Base-by-base conservation (phyloP, 1,139 yeast genomes). In the Suhomyces terraborum region DNA sequence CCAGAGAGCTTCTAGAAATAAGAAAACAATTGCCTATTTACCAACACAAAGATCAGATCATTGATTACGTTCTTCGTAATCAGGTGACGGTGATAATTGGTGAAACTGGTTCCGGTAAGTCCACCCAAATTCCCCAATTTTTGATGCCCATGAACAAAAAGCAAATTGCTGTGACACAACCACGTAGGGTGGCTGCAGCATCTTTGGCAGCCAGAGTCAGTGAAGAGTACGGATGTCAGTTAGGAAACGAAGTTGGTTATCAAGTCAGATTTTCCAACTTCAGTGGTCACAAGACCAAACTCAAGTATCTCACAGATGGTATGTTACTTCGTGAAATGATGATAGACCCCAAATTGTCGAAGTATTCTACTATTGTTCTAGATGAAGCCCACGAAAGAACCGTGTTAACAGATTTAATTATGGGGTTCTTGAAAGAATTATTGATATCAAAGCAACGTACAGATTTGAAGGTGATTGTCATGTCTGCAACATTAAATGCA, bases 301-400 rank as follows among this genome's bases (percentile, higher is more conserved):
- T 93, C 50, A 88, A 89, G 56, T 93, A 89, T 57, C 67, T 93
- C 38, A 93, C 98, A 0, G 99, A 93, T 68, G 98, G 98, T 80
- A 93, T 93, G 98, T 75, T 93, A 25, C 66, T 94, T 43, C 75
- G 98, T 58, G 98, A 93, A 59, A 66, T 91, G 51, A 87, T 93
- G 93, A 64, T 86, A 47, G 91, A 88, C 55, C 77, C 79, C 1
- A 62, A 66, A 4, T 65, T 94, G 38, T 64, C 73, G 6, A 78
- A 78, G 47, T 93, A 93, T 59, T 73, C 84, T 20, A 82, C 88
- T 0, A 75, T 93, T n/a, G 75, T 94, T 35, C 80, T 93, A 35
- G 98, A 93, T 69, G 98, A 93, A 67, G 98, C 98, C 1, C 99
- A 93, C 69, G 98, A 93, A 69, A 76, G 99, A 59, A 93, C 98